A percentile compares a stretch with the other conserved stretches of the same genome.
Conservation (phyloP, 1,139 yeast genomes). For the Zygosaccharomyces pseudobailii region DNA sequence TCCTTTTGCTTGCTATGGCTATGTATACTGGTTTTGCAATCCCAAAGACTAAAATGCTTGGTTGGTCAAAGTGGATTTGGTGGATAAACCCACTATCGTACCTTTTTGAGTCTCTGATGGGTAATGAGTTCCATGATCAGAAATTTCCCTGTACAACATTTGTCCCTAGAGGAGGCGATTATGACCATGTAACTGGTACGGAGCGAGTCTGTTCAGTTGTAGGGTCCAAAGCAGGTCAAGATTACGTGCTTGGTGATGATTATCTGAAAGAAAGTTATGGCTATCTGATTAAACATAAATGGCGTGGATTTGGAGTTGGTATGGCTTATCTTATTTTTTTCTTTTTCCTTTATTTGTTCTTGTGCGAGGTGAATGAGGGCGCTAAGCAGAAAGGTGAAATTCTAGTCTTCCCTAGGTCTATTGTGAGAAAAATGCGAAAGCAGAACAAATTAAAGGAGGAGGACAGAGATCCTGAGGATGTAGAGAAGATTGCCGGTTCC, state of each 20-base stretch:
- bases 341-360: constrained; percentile 39
- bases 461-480: constrained; percentile 18
- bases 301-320: constrained; percentile 81
- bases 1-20: constrained; percentile 53
- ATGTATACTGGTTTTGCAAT: constrained; percentile 73
- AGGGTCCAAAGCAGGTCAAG: constrained; percentile 58
- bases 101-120: constrained; percentile 63
- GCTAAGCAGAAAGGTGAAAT: constrained; percentile 82
- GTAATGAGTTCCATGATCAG: constrained; percentile 44
- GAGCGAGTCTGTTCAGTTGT: constrained; percentile 56
- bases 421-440: constrained; percentile 36
- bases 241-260: constrained; percentile 51
- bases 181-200: constrained; percentile 38
- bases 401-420: constrained; percentile 55
- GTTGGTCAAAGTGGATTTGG: constrained; percentile 80
- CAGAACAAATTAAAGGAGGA: constrained; percentile 18
- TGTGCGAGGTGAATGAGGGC: constrained; percentile 66
- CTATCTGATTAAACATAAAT: constrained; percentile 56
- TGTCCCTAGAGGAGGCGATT: constrained; percentile 51
- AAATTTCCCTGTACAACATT: constrained; percentile 41
- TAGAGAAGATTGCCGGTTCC: constrained; percentile 19
- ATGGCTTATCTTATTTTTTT: constrained; percentile 35
- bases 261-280: constrained; percentile 53
- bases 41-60: constrained; percentile 62
- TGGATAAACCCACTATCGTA: constrained; percentile 69